Evolutionary conservation across 2,329 filamentous ascomycete genomes (phyloP), one percentile per base, ranked within the genome.

Genomic region (Fusarium concolor): DNA sequence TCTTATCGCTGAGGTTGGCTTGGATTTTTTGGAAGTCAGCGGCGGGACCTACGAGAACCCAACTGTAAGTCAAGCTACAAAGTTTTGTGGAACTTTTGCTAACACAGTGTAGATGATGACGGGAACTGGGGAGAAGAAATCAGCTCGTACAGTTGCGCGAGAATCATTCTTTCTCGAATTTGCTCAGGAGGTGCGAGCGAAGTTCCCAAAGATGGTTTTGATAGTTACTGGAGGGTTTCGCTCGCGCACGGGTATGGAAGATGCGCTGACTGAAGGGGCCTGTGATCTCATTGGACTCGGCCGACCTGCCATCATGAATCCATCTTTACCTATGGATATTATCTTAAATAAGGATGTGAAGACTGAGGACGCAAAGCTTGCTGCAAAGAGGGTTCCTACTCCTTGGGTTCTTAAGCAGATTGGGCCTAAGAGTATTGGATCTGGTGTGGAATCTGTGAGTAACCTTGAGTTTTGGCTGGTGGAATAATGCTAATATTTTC

Each of bases 141-240:
- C 67, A 0, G 56, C 61, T 1, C 80, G 81, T 8, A 88, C 87
- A 2, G 77, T 79, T 14, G 82, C 83, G 0, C 83, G 89, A 10
- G 89, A 92, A 69, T 87, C 89, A 0, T 92, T 90, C 80, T 92
- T 92, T 78, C 79, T 91, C 2, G 86, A 90, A 44, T 92, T 91
- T 65, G 86, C 87, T 0, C 77, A 80, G n/a, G 78, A 80, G 10
- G 82, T 87, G 33, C 82, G 86, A 28, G 71, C 74, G 6, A 76
- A 78, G 24, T 81, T 85, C 55, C 81, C 82, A 0, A 65, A 77
- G 5, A 75, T 85, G 0, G 77, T 83, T 0, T 75, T 88, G 31
- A 84, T 88, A 79, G 82, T 91, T 5, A 90, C 87, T 0, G 89
- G 89, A 5, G 89, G 89, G 0, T 90, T 92, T 75, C 83, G 87